phyloP scores from a whole-genome alignment of 106 monocot species.

The Ottelia alismoides region DNA sequence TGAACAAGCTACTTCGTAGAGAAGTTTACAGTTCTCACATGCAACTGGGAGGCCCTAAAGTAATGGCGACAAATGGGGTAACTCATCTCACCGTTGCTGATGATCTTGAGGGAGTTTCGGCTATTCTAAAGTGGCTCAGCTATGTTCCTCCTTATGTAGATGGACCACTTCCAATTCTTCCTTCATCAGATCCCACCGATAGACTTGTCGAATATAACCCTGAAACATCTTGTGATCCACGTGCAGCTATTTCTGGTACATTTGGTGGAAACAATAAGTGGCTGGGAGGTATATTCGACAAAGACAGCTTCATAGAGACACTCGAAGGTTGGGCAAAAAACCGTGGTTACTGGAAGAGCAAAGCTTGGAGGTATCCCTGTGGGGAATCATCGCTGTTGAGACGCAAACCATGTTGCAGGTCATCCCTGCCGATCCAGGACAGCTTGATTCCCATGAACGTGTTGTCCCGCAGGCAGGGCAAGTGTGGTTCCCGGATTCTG shows the following conservation, averaged over 20 bases:
- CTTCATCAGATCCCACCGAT: conserved; percentile 55
- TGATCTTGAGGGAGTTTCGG: conserved; percentile 87
- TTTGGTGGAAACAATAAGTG: conserved; percentile 44
- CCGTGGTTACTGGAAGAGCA: conserved; percentile 89
- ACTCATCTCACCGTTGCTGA: conserved; percentile 92
- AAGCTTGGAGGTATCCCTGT: conserved; percentile 96
- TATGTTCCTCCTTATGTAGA: conserved; percentile 77
- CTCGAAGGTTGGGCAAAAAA: conserved; percentile 98
- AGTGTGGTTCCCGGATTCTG: conserved; percentile 99
- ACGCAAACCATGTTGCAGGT: conserved; percentile 92
- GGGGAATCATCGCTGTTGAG: conserved; percentile 89
- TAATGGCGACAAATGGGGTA: conserved; percentile 98
- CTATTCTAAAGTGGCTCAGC: conserved; percentile 90
- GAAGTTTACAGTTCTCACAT: conserved; percentile 99
- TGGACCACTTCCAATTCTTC: conserved; percentile 59
- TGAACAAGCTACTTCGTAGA: conserved; percentile 93
- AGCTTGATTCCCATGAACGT: conserved; percentile 87
- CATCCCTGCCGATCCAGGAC: conserved; percentile 96
- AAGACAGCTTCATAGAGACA: conserved; percentile 80
- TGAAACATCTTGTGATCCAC: conserved; percentile 86
- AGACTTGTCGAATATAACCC: conserved; percentile 70
- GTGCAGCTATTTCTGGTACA: conserved; percentile 68
- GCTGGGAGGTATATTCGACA: conserved; percentile 94
- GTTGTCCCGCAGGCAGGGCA: conserved; percentile 96
- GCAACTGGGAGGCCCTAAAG: conserved; percentile 97